Base-by-base conservation (phyloP, 2,329 filamentous ascomycete genomes). In the Pseudogymnoascus sp. region DNA sequence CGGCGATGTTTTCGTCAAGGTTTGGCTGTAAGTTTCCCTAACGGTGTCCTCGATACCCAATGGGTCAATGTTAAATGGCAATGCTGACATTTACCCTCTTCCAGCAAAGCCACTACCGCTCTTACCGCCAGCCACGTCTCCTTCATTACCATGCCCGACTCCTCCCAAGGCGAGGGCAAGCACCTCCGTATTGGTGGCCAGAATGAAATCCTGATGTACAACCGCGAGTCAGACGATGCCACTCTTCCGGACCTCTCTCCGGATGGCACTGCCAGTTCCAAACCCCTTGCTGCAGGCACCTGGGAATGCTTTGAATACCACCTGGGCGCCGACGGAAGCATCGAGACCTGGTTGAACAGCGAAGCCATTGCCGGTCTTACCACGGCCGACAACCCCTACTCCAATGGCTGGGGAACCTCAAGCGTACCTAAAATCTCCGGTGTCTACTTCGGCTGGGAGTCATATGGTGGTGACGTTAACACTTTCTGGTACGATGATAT, bases 401-500 rank as follows among this genome's bases (percentile, higher is more conserved):
- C 78, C 2, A 76, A 71, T 0, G 78, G 81, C 68, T 86, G 84
- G 84, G 73, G 77, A 66, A 76, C 79, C 59, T 79, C 79, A 69
- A 71, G 65, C 35, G 70, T 77, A 62, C 82, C 83, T 4, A 80
- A 80, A 68, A 74, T 84, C 61, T 80, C 79, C 0, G 82, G 70
- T 6, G 74, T 85, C 29, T 84, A 86, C 72, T 86, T 86, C 65
- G 84, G 84, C 0, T 86, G 84, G 83, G 84, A 86, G 76, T 81
- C 79, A 4, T 86, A 86, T 66, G 81, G 82, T 8, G 82, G 82
- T 0, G 82, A 83, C 64, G 73, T 75, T 2, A 86, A 86, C 71
- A 86, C 84, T 1, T 80, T 86, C 67, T 85, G 82, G 82, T 86
- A 84, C 65, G 84, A 86, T 66, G 83, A 86, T 68, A 78, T 86